Evolutionary conservation across 495 filamentous ascomycete species (phyloP), one percentile per base, ranked within the genome.

Genomic region (Friedmanniomyces endolithicus): DNA sequence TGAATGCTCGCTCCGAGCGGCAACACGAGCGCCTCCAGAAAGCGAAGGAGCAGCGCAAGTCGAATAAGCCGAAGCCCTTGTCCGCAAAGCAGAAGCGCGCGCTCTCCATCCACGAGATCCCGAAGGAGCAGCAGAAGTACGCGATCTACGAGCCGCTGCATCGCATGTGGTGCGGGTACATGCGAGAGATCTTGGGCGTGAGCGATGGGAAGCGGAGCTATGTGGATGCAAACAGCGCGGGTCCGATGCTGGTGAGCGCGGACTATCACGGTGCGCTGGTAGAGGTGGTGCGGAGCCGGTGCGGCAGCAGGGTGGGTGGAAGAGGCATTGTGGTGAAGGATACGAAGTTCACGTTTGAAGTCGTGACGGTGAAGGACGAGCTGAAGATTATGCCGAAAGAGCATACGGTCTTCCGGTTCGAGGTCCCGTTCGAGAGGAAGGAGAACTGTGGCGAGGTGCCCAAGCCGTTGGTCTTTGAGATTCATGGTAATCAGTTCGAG

Each of bases 241-340:
- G 81, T 16, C 80, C 81, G 31, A 83, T 87, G 66, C 68, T 95
- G 50, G 80, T 76, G 20, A 85, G 83, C 63, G 88, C 88, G 35
- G 92, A 98, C 68, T 94, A 83, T 61, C 92, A 96, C 67, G 92
- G 92, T 0, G 89, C 90, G 17, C 72, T 81, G 66, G 66, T 96
- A 14, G 82, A 88, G 75, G 85, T 97, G 29, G 85, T 90, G 55
- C 70, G 90, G 55, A 87, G 86, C 67, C 65, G 79, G 48, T 95
- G 87, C 72, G 79, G 83, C 40, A 80, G 84, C 40, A 72, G 90
- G 52, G 92, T 98, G 4, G 90, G 92, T 0, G 63, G 88, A 43
- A 78, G 71, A 61, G 92, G 92, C 14, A 88, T 96, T 64, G 86
- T 96, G 62, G 78, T 94, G 19, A 81, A 86, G 65, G 92, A 98